Percentiles rank a stretch among this genome's conserved stretches.
phyloP scores from a whole-genome alignment of 495 filamentous ascomycete species.

The Lepidopterella palustris region DNA sequence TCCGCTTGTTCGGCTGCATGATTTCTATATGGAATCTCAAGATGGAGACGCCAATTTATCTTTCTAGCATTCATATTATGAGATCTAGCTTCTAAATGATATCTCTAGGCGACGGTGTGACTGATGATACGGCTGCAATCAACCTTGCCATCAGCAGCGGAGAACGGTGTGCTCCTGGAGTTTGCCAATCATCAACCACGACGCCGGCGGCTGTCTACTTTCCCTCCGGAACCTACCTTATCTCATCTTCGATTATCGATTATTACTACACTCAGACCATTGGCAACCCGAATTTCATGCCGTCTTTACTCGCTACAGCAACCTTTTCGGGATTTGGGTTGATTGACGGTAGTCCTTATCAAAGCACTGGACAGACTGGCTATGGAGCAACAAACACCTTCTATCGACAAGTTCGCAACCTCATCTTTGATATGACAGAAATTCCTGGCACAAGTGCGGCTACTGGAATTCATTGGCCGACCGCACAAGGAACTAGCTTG shows the following conservation, averaged over 20 bases:
- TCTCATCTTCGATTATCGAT: slow-evolving; percentile 33
- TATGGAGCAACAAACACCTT: slow-evolving; percentile 62
- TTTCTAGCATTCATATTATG: background rate
- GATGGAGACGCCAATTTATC: background rate
- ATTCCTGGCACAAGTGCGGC: slow-evolving; percentile 49
- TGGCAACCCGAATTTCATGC: slow-evolving; percentile 53
- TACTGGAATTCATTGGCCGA: slow-evolving; percentile 74
- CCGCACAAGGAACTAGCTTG: slow-evolving; percentile 60
- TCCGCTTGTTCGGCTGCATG: no score
- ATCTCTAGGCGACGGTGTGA: slow-evolving; percentile 41
- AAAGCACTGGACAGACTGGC: slow-evolving; percentile 16
- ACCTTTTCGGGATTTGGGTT: slow-evolving; percentile 58
- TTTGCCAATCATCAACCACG: slow-evolving; percentile 40
- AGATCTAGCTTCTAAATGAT: background rate
- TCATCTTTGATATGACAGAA: slow-evolving; percentile 64
- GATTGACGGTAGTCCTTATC: slow-evolving; percentile 46
- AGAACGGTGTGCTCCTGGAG: slow-evolving; percentile 28
- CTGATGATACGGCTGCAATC: slow-evolving; percentile 46
- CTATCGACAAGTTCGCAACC: slow-evolving; percentile 69
- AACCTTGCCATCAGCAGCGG: slow-evolving; percentile 40
- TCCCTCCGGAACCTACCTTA: slow-evolving; percentile 47
- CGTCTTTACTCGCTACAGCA: slow-evolving; percentile 58
- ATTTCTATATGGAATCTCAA: background rate
- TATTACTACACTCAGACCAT: slow-evolving; percentile 39
- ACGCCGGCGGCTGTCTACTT: slow-evolving; percentile 53